Conservation (phyloP, 371 early-diverging fungal genomes). For the Mucor racemosus region DNA sequence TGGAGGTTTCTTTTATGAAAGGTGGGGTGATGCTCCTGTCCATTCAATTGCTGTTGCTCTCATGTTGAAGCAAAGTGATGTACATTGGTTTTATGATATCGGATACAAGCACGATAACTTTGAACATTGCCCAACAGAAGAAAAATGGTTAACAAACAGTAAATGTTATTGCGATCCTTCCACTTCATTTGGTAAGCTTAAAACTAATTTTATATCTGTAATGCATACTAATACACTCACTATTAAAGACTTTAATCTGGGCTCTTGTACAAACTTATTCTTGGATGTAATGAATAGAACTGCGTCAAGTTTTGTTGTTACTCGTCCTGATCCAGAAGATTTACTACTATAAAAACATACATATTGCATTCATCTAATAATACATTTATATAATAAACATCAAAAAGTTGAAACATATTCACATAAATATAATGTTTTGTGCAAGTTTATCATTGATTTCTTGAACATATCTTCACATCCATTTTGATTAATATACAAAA, state of each 20-base stretch:
- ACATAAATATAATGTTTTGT: too few relatives aligned
- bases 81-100: conserved; percentile 92
- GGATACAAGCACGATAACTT: conserved; percentile 77
- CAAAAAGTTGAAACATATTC: too few relatives aligned
- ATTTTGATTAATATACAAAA: too few relatives aligned
- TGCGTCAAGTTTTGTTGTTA: conserved; percentile 33
- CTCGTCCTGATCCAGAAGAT: conserved; percentile 27
- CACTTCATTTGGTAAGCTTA: conserved; percentile 39
- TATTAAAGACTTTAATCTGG: conserved; percentile 22
- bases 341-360: conserved; percentile 3
- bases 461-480: too few relatives aligned
- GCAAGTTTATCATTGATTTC: too few relatives aligned
- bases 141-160: conserved; percentile 43
- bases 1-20: conserved; percentile 94
- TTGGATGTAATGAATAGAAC: conserved; percentile 33
- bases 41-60: conserved; percentile 89
- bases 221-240: background rate
- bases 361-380: background rate
- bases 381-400: background rate
- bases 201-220: background rate
- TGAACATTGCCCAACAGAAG: conserved; percentile 70
- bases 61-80: conserved; percentile 72
- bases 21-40: conserved; percentile 97
- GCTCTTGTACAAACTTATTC: conserved; percentile 35
- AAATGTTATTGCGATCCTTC: conserved; percentile 62